Evolutionary conservation across 176 grass and related monocot genomes (phyloP).

Genomic region (Oryza rufipogon): DNA sequence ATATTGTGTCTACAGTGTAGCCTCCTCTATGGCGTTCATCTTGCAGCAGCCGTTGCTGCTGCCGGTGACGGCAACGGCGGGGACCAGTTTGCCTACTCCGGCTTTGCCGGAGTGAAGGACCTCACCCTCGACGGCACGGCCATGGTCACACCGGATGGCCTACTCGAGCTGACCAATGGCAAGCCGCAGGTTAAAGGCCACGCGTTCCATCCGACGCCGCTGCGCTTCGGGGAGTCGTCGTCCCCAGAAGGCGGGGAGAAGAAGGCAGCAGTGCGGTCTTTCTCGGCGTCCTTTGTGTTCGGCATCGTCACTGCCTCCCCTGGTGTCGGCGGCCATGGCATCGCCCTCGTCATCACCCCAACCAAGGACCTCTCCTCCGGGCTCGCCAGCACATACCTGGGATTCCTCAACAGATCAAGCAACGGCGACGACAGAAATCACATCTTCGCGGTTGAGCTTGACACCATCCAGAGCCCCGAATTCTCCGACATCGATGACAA

Average conservation of each 20-base stretch:
- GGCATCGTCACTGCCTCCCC: not conserved
- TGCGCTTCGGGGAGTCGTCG: not conserved
- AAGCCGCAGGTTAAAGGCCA: not conserved
- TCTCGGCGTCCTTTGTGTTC: not conserved
- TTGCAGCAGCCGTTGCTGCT: not conserved
- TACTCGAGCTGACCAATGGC: not conserved
- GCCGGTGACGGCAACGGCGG: too few species aligned
- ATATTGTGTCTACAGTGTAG: not conserved
- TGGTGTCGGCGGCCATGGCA: not conserved
- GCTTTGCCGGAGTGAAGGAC: not conserved
- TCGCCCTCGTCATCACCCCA: not conserved
- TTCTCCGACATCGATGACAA: not conserved
- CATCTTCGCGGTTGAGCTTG: constrained; percentile 8
- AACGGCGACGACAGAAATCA: not conserved
- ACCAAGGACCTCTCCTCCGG: constrained; percentile 1
- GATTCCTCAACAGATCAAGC: not conserved
- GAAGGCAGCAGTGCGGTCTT: not conserved
- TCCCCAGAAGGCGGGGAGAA: not conserved
- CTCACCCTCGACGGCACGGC: not conserved
- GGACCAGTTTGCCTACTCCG: not conserved
- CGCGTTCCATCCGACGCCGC: not conserved
- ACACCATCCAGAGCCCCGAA: not conserved
- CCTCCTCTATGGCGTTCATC: not conserved
- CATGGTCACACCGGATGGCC: not conserved
- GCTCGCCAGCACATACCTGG: not conserved